Evolutionary conservation across 345 rosid genomes (phyloP).

Genomic region (Citrus unshiu): DNA sequence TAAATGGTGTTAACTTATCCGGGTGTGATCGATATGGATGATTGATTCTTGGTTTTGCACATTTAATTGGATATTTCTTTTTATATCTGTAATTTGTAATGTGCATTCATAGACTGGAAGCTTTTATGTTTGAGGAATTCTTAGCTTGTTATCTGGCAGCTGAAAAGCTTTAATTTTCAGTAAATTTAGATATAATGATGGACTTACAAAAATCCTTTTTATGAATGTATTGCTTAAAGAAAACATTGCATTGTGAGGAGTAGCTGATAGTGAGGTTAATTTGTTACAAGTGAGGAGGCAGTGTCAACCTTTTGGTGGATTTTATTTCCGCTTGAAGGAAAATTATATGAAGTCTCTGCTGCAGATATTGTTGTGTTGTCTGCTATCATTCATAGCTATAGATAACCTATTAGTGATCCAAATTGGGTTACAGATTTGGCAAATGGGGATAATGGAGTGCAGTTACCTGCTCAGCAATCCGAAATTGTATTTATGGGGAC

Average conservation of each 20-base stretch:
- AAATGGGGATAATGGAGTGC: slow-evolving; percentile 19
- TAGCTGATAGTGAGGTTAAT: not conserved
- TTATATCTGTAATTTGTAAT: not conserved
- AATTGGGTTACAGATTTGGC: slow-evolving; percentile 38
- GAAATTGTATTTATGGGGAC: slow-evolving; percentile 86
- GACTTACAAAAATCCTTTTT: not conserved
- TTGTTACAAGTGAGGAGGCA: not conserved
- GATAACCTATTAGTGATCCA: slow-evolving; percentile 7
- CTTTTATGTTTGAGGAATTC: not conserved
- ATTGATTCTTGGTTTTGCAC: not conserved
- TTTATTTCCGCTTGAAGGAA: not conserved
- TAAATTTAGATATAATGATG: not conserved
- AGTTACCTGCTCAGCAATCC: slow-evolving; percentile 35
- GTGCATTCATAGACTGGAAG: not conserved
- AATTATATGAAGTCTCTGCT: not conserved
- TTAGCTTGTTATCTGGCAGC: not conserved
- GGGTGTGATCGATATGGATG: not conserved
- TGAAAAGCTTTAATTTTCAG: not conserved
- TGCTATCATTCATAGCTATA: not conserved
- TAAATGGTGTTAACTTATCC: not conserved
- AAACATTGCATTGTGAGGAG: not conserved
- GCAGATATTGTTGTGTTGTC: not conserved
- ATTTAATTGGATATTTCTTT: not conserved
- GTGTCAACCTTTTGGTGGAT: not conserved
- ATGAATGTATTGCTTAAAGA: not conserved